Conservation (phyloP, 768 basidiomycete species). For the Kwoniella dejecticola region DNA sequence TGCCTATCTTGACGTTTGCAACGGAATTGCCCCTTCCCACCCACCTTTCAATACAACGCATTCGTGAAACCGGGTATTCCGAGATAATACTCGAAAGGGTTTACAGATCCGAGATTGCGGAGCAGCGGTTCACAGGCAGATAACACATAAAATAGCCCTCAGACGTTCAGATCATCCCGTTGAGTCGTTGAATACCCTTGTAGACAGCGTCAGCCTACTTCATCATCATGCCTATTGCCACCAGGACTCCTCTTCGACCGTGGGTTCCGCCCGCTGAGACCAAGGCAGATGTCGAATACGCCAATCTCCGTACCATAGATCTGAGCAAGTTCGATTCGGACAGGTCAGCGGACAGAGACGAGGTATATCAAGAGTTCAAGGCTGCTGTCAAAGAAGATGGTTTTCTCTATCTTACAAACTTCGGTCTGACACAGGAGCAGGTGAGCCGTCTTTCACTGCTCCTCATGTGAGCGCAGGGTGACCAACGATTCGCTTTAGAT, state of each 20-base stretch:
- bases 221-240: not conserved
- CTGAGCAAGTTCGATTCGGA: slow-evolving; percentile 19
- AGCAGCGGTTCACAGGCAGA: too few species aligned
- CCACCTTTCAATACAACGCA: too few species aligned
- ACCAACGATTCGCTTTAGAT: not conserved
- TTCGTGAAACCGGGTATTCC: too few species aligned
- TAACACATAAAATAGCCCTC: too few species aligned
- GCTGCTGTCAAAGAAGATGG: slow-evolving; percentile 23
- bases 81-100: too few species aligned
- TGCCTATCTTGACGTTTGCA: slow-evolving; percentile 1
- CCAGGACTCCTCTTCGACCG: not conserved
- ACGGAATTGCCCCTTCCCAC: not conserved
- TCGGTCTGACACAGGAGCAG: slow-evolving; percentile 20
- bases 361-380: slow-evolving; percentile 14
- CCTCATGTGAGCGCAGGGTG: not conserved
- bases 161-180: too few species aligned
- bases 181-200: too few species aligned
- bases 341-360: not conserved
- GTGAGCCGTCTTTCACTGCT: not conserved
- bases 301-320: slow-evolving; percentile 24
- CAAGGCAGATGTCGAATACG: slow-evolving; percentile 9
- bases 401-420: slow-evolving; percentile 23
- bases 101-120: too few species aligned
- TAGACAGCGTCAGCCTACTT: not conserved
- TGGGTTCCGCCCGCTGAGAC: slow-evolving; percentile 9